Conservation (phyloP, 441 rosid species). For the Populus hybrid region DNA sequence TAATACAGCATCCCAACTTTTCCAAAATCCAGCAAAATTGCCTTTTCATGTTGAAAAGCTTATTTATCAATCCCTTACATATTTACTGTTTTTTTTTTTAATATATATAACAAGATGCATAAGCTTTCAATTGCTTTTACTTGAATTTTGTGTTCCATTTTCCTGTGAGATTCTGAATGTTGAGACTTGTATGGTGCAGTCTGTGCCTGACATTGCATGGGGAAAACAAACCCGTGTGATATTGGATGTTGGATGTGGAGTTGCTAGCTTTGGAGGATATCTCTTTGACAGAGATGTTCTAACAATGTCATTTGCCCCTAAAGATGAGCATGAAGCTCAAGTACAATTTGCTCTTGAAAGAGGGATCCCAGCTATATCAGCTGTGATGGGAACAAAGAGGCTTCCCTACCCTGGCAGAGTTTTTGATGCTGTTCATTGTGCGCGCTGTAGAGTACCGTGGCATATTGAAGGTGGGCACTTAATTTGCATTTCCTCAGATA, state of each 20-base stretch:
- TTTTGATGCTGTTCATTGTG: conserved; percentile 90
- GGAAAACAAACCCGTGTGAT: conserved; percentile 78
- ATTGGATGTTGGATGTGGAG: conserved; percentile 97
- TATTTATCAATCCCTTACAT: neutral
- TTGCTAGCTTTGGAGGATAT: conserved; percentile 94
- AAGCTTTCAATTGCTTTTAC: neutral
- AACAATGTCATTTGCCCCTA: conserved; percentile 94
- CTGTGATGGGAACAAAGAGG: conserved; percentile 93
- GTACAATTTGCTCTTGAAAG: conserved; percentile 95
- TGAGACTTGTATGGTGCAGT: conserved; percentile 37
- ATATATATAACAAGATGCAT: neutral
- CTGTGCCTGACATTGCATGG: conserved; percentile 83
- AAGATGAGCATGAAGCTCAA: conserved; percentile 98
- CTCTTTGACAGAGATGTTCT: conserved; percentile 83
- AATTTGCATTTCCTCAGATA: neutral
- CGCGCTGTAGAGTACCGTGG: conserved; percentile 99
- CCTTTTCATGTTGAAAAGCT: neutral
- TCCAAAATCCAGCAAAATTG: neutral
- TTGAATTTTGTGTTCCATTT: neutral
- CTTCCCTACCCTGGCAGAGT: conserved; percentile 95
- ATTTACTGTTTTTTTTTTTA: neutral
- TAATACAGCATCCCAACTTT: neutral
- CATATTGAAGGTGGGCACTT: conserved; percentile 82
- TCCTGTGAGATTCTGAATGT: neutral
- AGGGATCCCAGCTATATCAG: conserved; percentile 93